Conservation (phyloP, 768 basidiomycete genomes). For the Leccinum broughii region DNA sequence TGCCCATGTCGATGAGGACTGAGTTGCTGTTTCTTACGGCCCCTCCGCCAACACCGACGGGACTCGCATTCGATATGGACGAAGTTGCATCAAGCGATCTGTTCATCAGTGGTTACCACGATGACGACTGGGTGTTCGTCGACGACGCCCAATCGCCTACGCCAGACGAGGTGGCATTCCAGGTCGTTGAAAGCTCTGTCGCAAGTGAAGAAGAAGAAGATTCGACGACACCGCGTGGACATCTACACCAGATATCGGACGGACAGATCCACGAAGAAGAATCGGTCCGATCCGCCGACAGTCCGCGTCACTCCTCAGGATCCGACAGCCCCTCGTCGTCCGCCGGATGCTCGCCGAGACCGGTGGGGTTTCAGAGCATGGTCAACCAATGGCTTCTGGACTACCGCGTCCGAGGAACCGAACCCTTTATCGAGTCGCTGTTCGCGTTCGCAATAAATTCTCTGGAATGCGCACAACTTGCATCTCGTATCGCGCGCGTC, state of each 20-base stretch:
- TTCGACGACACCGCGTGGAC: neutral
- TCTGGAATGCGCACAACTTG: conserved; percentile 11
- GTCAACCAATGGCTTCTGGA: conserved; percentile 24
- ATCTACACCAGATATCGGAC: neutral
- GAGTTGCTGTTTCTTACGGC: conserved; percentile 4
- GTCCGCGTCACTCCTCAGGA: conserved; percentile 10
- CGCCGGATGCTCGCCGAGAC: neutral
- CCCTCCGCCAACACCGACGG: conserved; percentile 25
- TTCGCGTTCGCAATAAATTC: conserved; percentile 18
- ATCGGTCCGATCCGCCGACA: neutral
- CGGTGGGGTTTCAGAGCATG: conserved; percentile 14
- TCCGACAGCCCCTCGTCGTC: conserved; percentile 15
- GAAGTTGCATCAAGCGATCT: neutral
- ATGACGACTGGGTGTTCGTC: conserved; percentile 4
- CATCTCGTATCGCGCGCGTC: conserved; percentile 17
- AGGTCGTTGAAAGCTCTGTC: neutral
- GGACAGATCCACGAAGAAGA: conserved; percentile 1
- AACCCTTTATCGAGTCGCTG: conserved; percentile 18
- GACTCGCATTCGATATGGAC: conserved; percentile 4
- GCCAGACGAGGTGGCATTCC: conserved; percentile 3
- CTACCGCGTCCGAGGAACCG: conserved; percentile 19
- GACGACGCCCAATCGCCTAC: conserved; percentile 2
- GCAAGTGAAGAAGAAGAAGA: neutral
- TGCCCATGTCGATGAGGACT: conserved; percentile 12
- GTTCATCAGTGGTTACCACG: neutral